A percentile compares a stretch with the other conserved stretches of the same genome.
phyloP scores from a whole-genome alignment of 2,329 filamentous ascomycete species.

The Mollisiaceae sp. region DNA sequence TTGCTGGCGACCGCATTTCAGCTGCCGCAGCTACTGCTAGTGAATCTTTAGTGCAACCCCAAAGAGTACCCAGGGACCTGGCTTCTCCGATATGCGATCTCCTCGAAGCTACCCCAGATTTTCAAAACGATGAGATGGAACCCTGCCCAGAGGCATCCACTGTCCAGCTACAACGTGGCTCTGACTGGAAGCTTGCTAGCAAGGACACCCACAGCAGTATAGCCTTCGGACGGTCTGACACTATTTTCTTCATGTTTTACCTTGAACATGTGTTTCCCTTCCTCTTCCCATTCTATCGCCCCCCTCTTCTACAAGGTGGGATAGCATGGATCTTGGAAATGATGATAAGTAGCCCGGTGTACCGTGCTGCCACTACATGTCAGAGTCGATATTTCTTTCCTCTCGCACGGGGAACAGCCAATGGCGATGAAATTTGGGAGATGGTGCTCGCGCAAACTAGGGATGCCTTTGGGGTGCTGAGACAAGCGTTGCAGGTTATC shows the following conservation, averaged over 20 bases:
- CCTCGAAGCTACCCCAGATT: not conserved
- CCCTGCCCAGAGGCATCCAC: not conserved
- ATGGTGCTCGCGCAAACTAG: constrained; percentile 43
- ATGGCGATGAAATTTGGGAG: constrained; percentile 48
- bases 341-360: constrained; percentile 59
- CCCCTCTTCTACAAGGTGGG: constrained; percentile 59
- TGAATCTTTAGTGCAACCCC: not conserved
- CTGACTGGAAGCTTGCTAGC: constrained; percentile 23
- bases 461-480: constrained; percentile 49
- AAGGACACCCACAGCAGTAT: constrained; percentile 19
- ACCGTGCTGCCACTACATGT: constrained; percentile 60
- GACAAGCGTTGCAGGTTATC: constrained; percentile 44
- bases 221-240: constrained; percentile 29
- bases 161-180: not conserved
- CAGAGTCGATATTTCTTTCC: constrained; percentile 62
- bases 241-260: constrained; percentile 60
- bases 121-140: not conserved
- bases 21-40: not conserved
- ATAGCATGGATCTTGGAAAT: constrained; percentile 65
- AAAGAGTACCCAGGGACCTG: not conserved
- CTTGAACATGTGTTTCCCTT: constrained; percentile 67
- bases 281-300: constrained; percentile 66
- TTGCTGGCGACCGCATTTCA: not conserved
- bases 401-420: constrained; percentile 23
- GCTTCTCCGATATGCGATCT: not conserved